A percentile compares a stretch with the other conserved stretches of the same genome.
phyloP scores from a whole-genome alignment of 2,329 filamentous ascomycete species.

The Calonectria crousiana region DNA sequence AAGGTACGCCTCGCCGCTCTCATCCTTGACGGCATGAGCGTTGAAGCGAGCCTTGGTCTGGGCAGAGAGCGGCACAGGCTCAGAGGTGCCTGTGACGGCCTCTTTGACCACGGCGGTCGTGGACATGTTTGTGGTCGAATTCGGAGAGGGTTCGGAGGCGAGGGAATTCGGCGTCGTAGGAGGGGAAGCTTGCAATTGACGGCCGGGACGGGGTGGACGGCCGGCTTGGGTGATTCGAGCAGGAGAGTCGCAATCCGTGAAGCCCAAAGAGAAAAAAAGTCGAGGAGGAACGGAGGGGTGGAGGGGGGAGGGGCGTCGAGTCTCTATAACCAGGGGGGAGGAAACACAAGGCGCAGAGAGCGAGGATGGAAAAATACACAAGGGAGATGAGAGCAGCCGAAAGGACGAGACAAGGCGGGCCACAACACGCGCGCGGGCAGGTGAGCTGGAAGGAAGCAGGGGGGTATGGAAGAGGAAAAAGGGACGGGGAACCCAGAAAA shows the following conservation, averaged over 20 bases:
- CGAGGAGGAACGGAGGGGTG: constrained; percentile 20
- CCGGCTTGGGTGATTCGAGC: constrained; percentile 18
- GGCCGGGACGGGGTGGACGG: constrained; percentile 12
- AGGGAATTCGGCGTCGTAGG: constrained; percentile 25
- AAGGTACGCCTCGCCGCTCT: constrained; percentile 83
- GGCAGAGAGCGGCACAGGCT: constrained; percentile 73
- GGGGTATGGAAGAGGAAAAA: constrained; percentile 27
- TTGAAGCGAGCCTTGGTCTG: constrained; percentile 83
- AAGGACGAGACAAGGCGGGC: constrained; percentile 19
- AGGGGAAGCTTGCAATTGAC: constrained; percentile 37
- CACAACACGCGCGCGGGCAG: constrained; percentile 5
- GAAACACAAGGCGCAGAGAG: constrained; percentile 26
- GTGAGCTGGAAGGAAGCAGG: constrained; percentile 10
- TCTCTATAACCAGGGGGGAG: constrained; percentile 31
- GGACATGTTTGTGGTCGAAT: constrained; percentile 47
- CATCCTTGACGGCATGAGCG: constrained; percentile 80
- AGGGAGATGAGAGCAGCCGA: constrained; percentile 14
- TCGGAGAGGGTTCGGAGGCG: constrained; percentile 31
- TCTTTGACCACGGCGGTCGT: constrained; percentile 74
- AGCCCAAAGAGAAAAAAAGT: constrained; percentile 22
- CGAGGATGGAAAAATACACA: constrained; percentile 26
- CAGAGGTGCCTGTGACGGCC: constrained; percentile 75
- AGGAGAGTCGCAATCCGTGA: constrained; percentile 23
- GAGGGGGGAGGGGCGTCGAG: constrained; percentile 13
- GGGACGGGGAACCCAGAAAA: constrained; percentile 23